Evolutionary conservation across 805 yeast species (phyloP).

Genomic region (Schizosaccharomyces japonicus): DNA sequence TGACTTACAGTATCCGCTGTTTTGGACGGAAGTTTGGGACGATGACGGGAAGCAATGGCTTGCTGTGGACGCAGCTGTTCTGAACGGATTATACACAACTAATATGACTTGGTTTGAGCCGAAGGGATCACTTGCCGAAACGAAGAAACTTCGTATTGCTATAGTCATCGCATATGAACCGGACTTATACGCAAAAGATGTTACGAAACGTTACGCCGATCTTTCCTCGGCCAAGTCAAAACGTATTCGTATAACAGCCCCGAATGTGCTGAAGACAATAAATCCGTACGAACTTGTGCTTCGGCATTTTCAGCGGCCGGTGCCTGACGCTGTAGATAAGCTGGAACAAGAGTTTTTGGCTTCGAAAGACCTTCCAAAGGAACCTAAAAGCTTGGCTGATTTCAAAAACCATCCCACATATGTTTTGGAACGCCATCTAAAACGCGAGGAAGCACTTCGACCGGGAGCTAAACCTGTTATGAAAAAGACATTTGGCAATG

Average conservation of each 20-base stretch:
- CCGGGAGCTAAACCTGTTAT: conserved; percentile 27
- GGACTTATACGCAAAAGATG: conserved; percentile 43
- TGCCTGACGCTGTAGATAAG: conserved; percentile 17
- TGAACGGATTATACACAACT: conserved; percentile 37
- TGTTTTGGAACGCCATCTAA: conserved; percentile 53
- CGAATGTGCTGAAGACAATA: background rate
- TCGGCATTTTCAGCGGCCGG: background rate
- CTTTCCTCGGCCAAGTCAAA: conserved; percentile 10
- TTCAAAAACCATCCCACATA: conserved; percentile 71
- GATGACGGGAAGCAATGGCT: conserved; percentile 47
- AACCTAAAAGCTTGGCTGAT: conserved; percentile 65
- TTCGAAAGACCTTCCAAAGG: conserved; percentile 45
- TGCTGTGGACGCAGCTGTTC: conserved; percentile 60
- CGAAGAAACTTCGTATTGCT: conserved; percentile 20
- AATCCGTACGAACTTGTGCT: background rate
- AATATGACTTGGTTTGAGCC: conserved; percentile 47
- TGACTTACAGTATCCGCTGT: conserved; percentile 34
- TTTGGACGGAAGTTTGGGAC: conserved; percentile 93
- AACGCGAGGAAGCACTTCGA: conserved; percentile 44
- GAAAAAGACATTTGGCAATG: conserved; percentile 20
- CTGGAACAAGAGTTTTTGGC: conserved; percentile 38
- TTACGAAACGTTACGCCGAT: conserved; percentile 60
- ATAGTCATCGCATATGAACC: conserved; percentile 63
- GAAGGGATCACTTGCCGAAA: conserved; percentile 17
- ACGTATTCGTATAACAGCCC: background rate